These are phyloP conservation scores for Lecanicillium sp. DNA, from an alignment of 2,329 filamentous ascomycete genomes.

Conservation along the genomic window DNA sequence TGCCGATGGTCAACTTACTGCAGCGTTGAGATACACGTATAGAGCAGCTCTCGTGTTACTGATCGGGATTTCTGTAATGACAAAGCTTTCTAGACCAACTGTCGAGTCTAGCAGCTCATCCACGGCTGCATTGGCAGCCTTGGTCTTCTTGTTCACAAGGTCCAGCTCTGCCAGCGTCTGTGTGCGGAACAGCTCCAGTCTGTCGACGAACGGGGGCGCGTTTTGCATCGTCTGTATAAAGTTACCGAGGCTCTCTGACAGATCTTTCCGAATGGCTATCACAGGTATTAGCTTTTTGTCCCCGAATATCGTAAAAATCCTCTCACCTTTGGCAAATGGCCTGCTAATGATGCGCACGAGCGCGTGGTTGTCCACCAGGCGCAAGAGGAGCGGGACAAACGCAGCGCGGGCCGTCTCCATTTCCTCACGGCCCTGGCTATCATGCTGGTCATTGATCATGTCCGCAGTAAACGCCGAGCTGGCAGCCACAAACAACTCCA, in stretches of 20 bases:
- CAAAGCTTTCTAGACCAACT: conserved; percentile 49
- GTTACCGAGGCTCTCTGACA: conserved; percentile 44
- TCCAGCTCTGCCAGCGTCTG: conserved; percentile 51
- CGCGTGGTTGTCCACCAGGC: conserved; percentile 53
- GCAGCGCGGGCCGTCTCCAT: conserved; percentile 56
- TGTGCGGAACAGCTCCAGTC: conserved; percentile 52
- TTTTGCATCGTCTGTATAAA: conserved; percentile 55
- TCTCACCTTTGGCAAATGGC: conserved; percentile 46
- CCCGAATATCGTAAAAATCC: neutral
- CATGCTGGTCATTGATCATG: conserved; percentile 40
- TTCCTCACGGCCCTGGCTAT: conserved; percentile 45
- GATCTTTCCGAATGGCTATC: conserved; percentile 39
- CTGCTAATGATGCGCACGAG: conserved; percentile 49
- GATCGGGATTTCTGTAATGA: conserved; percentile 58
- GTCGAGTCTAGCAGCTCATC: conserved; percentile 53
- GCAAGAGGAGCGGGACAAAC: conserved; percentile 57
- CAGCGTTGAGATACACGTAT: conserved; percentile 78
- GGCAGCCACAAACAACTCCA: conserved; percentile 49
- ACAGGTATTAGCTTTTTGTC: neutral
- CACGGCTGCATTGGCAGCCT: conserved; percentile 42
- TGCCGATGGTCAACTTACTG: conserved; percentile 47
- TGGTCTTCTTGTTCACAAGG: conserved; percentile 46
- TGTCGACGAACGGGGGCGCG: conserved; percentile 46
- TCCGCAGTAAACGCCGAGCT: conserved; percentile 43
- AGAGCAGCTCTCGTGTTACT: conserved; percentile 74